Evolutionary conservation across 1,284 basidiomycete genomes (phyloP).

Genomic region (Inonotus obliquus): DNA sequence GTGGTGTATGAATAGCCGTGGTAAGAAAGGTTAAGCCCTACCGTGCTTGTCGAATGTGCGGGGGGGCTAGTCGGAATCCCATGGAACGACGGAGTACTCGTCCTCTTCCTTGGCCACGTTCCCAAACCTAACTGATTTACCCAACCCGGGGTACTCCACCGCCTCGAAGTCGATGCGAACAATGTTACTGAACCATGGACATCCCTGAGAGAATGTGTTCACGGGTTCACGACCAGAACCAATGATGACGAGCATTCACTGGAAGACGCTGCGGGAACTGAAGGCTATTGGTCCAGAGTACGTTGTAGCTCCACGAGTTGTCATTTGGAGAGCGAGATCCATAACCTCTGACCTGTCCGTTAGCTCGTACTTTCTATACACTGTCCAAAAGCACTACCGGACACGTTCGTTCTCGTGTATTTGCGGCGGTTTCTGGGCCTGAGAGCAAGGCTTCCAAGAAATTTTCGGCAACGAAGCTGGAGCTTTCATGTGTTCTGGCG

Average conservation of each 20-base stretch:
- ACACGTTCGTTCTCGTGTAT: background rate
- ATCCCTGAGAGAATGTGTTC: background rate
- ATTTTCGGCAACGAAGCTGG: background rate
- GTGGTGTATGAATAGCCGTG: background rate
- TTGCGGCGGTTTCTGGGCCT: background rate
- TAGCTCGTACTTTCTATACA: background rate
- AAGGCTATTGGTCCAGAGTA: no score
- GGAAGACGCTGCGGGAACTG: background rate
- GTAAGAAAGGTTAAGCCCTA: background rate
- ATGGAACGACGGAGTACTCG: background rate
- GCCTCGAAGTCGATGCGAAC: background rate
- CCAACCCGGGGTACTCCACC: background rate
- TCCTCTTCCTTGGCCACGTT: background rate
- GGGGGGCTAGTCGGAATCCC: background rate
- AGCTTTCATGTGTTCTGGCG: background rate
- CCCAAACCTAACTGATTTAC: background rate
- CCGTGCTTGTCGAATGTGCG: background rate
- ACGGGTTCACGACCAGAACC: background rate
- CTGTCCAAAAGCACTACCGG: background rate
- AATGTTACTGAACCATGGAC: background rate
- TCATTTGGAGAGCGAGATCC: background rate
- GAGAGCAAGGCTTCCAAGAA: background rate
- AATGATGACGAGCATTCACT: background rate
- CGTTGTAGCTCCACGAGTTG: background rate
- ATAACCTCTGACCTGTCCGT: background rate